Evolutionary conservation across 1,284 basidiomycete species (phyloP).

Genomic region (Apiotrichum gamsii): DNA sequence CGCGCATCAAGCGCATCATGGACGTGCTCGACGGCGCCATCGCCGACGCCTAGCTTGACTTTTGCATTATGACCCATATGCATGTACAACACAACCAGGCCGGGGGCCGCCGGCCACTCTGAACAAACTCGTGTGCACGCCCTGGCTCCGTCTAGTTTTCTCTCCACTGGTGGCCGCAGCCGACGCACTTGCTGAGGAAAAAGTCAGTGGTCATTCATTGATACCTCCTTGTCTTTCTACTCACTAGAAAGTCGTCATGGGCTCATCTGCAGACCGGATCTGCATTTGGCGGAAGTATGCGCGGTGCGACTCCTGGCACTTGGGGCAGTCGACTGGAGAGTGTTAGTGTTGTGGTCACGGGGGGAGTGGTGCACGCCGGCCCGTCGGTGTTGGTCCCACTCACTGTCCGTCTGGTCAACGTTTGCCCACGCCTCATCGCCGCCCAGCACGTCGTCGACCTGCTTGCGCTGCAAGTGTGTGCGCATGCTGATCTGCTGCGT

Average conservation of each 20-base stretch:
- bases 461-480: slow-evolving; percentile 73
- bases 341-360: no score
- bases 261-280: slow-evolving; percentile 92
- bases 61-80: no score
- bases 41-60: no score
- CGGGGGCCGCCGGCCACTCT: no score
- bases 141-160: slow-evolving; percentile 16
- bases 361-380: no score
- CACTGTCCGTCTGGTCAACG: slow-evolving; percentile 80
- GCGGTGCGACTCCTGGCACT: slow-evolving; percentile 71
- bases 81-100: no score
- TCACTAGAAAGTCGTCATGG: slow-evolving; percentile 88
- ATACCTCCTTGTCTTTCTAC: slow-evolving; percentile 4
- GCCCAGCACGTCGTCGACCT: slow-evolving; percentile 88
- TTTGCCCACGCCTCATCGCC: slow-evolving; percentile 93
- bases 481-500: slow-evolving; percentile 68
- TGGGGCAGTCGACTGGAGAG: slow-evolving; percentile 57
- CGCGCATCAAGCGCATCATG: no score
- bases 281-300: slow-evolving; percentile 96
- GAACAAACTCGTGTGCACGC: no score
- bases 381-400: no score
- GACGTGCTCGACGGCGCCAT: no score
- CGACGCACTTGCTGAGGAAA: slow-evolving; percentile 39
- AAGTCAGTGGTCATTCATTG: neutral
- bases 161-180: slow-evolving; percentile 46